Evolutionary conservation across 1,139 yeast species (phyloP), one percentile per base, ranked within the genome.

Genomic region (Debaryomyces subglobosus): DNA sequence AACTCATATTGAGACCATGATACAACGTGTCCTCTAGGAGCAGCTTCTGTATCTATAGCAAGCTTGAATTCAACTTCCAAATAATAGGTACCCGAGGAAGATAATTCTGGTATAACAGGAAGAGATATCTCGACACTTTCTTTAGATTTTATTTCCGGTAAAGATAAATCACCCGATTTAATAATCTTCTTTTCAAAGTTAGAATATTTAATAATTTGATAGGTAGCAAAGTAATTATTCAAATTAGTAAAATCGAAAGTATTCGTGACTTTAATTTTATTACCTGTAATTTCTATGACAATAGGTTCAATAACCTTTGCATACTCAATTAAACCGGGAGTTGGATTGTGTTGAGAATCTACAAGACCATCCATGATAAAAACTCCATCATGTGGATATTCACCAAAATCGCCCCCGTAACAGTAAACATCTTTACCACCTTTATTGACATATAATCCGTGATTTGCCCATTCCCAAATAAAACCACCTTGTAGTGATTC

Each of bases 401-500:
- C 74, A 24, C 63, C 69, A 47, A 68, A 69, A 46, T 69, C 74
- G 24, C 74, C 74, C 2, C 74, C 74, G 47, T 67, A 68, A 20
- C 58, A 64, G 44, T 61, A 67, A 20, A 51, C 56, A 20, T 48
- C 47, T n/a, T 49, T 35, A 24, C 59, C 59, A 49, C 56, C 46
- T 37, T 50, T 42, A 37, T 46, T 37, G n/a, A 43, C 49, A 34
- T 50, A 51, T 5, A 69, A 44, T 4, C 74, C 74, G 50, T 69
- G 74, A 48, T 67, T 67, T 5, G 69, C 68, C 74, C 74, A 69
- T 51, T 69, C 74, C 74, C 74, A 69, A 21, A 69, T 55, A 50
- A 65, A 68, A 3, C 74, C 74, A 12, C 74, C 74, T 47, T 65
- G 71, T 46, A 64, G 48, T 5, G 64, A 52, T 1, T 54, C 55